Base-by-base conservation (phyloP, 495 filamentous ascomycete species). In the Penicillium dipodomyicola region DNA sequence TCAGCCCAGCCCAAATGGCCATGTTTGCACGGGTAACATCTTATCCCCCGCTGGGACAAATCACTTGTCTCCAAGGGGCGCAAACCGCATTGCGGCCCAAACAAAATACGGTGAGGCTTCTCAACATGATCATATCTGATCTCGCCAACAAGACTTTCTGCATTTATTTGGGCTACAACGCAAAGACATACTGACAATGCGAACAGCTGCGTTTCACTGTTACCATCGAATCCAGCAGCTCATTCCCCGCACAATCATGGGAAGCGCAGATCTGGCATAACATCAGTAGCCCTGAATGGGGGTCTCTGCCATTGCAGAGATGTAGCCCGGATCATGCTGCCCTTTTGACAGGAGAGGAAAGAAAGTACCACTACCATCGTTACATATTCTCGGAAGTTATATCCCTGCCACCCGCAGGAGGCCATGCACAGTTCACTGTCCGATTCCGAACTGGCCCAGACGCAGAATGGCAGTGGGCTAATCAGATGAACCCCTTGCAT, bases 181-280 rank as follows among this genome's bases (percentile, higher is more conserved):
- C 5, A 5, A 42, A 35, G 1, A 12, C 37, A 17, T 23, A 40
- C 52, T 61, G 17, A 60, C 5, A 22, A 19, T 30, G 19, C 14
- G 8, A 50, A 15, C 57, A 82, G 73, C 74, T 88, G 12, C 64
- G 64, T 3, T 87, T 94, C 57, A 84, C 81, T 15, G 88, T 90
- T 15, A 70, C 90, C n/a, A 73, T 96, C 29, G 88, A 91, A 56
- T 81, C 84, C 22, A 84, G 80, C 43, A 77, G 65, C 33, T 74
- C 71, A 48, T 77, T 82, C 32, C 76, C 76, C 1, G 64, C 81
- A 7, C 79, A 86, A 59, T 56, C 71, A 39, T 95, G 88, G 87
- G 80, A 94, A 64, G 80, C 88, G 6, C 79, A 85, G 32, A 73
- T 96, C 1, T 96, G 91, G 91, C 83, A 92, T 63, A 87, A 88